Conservation (phyloP, 1,139 yeast species). For the Ashbya aceris region DNA sequence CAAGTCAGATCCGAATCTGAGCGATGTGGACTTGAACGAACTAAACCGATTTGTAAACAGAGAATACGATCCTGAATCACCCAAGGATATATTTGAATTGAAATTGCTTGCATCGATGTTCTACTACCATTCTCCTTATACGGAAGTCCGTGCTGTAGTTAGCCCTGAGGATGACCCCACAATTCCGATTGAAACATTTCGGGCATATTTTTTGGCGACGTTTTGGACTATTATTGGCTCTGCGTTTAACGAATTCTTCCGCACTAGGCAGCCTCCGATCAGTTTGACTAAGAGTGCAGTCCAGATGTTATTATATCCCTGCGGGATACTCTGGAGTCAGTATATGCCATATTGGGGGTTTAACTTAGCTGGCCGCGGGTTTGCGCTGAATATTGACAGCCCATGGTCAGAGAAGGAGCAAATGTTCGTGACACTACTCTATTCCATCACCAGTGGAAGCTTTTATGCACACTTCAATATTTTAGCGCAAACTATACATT, state of each 20-base stretch:
- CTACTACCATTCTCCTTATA: slow-evolving; percentile 47
- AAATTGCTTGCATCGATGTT: slow-evolving; percentile 39
- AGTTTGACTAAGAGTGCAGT: slow-evolving; percentile 38
- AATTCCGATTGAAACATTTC: slow-evolving; percentile 44
- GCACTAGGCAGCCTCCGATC: slow-evolving; percentile 47
- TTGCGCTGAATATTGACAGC: slow-evolving; percentile 43
- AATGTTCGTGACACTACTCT: slow-evolving; percentile 46
- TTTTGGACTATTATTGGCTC: slow-evolving; percentile 49
- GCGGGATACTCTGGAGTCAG: slow-evolving; percentile 37
- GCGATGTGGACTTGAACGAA: slow-evolving; percentile 31
- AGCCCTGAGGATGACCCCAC: slow-evolving; percentile 44
- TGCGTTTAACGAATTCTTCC: slow-evolving; percentile 50
- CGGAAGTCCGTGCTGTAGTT: slow-evolving; percentile 54
- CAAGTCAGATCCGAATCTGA: slow-evolving; percentile 42
- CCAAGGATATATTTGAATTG: slow-evolving; percentile 28
- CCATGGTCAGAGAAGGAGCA: slow-evolving; percentile 66
- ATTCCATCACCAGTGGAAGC: slow-evolving; percentile 35
- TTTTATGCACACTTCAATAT: slow-evolving; percentile 39
- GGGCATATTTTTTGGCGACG: slow-evolving; percentile 47
- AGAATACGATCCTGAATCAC: slow-evolving; percentile 11
- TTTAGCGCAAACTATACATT: slow-evolving; percentile 38
- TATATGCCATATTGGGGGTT: slow-evolving; percentile 43
- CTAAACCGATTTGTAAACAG: slow-evolving; percentile 24
- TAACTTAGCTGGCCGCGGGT: slow-evolving; percentile 31
- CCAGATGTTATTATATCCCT: slow-evolving; percentile 51